Evolutionary conservation across 495 filamentous ascomycete genomes (phyloP), one percentile per base, ranked within the genome.

Genomic region (Aspergillus homomorphus): DNA sequence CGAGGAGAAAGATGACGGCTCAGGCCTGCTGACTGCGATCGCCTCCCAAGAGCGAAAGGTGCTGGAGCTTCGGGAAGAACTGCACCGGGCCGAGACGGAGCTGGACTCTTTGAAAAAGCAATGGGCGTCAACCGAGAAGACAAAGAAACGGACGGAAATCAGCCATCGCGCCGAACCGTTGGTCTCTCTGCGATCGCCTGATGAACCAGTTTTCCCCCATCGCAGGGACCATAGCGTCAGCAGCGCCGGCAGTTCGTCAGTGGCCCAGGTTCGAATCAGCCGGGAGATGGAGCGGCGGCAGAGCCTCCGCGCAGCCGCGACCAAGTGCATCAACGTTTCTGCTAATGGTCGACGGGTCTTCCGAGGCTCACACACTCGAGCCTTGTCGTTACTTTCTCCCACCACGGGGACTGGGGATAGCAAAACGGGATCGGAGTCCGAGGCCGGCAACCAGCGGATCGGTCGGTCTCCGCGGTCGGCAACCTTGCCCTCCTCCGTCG

Each of bases 1-100:
- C 33, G 77, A 78, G 45, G 62, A 60, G 9, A 58, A 64, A 14
- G 66, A 71, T 43, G 90, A 95, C 62, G 77, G 88, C 22, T 87
- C 79, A 63, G 81, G 84, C n/a, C 88, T 96, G 60, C 84, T 98
- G 43, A 90, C 90, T 38, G 89, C 90, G 30, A 86, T 98, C 55
- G 94, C 94, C 15, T 87, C 90, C 5, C 92, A 97, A 71, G 94
- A 98, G 69, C 85, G 94, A n/a, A 85, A 84, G 52, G 93, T 98
- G 6, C 75, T 98, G 44, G 94, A 98, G 76, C 78, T 98, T 28
- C 87, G 86, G 50, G 94, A 98, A 69, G 94, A 97, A 69, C 79
- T 98, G 14, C 70, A 75, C 8, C 86, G 85, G 53, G 92, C 94
- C 10, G 94, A 98, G 66, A 68, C 71, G 4, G 91, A 96, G 33